A percentile compares a stretch with the other conserved stretches of the same genome.
Conservation (phyloP, 225 moss, liverwort and hornwort genomes). For the Bryum argenteum region DNA sequence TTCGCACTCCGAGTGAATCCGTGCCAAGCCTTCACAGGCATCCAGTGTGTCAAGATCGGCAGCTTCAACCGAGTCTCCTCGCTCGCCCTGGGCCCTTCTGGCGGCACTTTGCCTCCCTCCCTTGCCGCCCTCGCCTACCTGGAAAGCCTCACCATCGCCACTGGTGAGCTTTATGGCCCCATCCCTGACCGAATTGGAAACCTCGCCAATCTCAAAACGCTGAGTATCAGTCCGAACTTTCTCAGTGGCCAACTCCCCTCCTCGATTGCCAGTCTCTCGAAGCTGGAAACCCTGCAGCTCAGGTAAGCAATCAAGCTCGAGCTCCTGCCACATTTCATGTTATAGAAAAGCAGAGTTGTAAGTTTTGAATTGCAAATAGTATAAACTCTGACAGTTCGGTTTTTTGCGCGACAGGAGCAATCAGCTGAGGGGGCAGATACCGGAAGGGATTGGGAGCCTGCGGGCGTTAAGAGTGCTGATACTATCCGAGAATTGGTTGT, state of each 20-base stretch:
- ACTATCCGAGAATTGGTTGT: constrained; percentile 38
- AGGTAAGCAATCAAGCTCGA: neutral
- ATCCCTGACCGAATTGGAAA: constrained; percentile 35
- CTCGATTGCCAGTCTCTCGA: neutral
- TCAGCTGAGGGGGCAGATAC: constrained; percentile 24
- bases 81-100: constrained; percentile 37
- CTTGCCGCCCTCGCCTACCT: constrained; percentile 35
- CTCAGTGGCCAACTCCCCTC: constrained; percentile 26
- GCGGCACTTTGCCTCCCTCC: constrained; percentile 26
- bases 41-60: constrained; percentile 32
- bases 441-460: constrained; percentile 28
- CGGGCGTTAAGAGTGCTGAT: constrained; percentile 30
- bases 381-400: too few relatives aligned
- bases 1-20: constrained; percentile 46
- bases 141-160: constrained; percentile 34
- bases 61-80: constrained; percentile 36
- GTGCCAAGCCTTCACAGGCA: constrained; percentile 37
- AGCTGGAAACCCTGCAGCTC: constrained; percentile 32
- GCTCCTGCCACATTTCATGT: too few relatives aligned
- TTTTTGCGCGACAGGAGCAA: constrained; percentile 23
- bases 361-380: too few relatives aligned
- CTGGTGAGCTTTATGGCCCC: constrained; percentile 35
- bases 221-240: constrained; percentile 39
- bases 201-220: constrained; percentile 20
- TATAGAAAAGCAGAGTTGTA: too few relatives aligned